These are phyloP conservation scores for Aureobasidium sp. DNA, from an alignment of 2,329 filamentous ascomycete genomes.

Conservation along the genomic window DNA sequence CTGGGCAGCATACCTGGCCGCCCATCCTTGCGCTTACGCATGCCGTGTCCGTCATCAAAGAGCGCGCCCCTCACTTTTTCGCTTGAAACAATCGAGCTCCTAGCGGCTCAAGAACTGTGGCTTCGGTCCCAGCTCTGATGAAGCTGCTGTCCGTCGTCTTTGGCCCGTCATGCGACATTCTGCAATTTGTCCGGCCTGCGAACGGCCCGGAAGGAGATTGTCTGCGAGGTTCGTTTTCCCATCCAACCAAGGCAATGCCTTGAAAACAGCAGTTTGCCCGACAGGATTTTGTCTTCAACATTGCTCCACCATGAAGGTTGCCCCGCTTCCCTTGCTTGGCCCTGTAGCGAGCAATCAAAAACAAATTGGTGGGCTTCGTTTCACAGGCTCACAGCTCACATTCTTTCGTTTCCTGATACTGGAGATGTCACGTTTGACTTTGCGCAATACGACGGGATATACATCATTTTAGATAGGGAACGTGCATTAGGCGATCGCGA, in stretches of 20 bases:
- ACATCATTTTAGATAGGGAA: conserved; percentile 8
- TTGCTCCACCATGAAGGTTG: conserved; percentile 5
- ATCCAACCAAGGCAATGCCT: neutral
- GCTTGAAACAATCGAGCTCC: conserved; percentile 9
- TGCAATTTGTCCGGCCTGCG: conserved; percentile 3
- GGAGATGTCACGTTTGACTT: conserved; percentile 12
- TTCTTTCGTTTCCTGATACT: conserved; percentile 12
- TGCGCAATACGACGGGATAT: conserved; percentile 5
- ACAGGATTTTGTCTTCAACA: neutral
- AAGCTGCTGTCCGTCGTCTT: neutral
- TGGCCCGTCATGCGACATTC: neutral
- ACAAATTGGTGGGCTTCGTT: conserved; percentile 9
- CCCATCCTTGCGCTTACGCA: conserved; percentile 12
- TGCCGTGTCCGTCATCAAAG: conserved; percentile 12
- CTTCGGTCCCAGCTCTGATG: neutral
- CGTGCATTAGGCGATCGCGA: conserved; percentile 1
- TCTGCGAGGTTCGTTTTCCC: neutral
- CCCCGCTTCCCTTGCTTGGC: conserved; percentile 13
- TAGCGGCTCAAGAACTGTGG: conserved; percentile 2
- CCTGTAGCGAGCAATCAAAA: conserved; percentile 9
- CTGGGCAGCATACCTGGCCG: conserved; percentile 11
- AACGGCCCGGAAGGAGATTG: neutral
- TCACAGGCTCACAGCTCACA: conserved; percentile 14
- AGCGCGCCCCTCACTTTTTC: conserved; percentile 12
- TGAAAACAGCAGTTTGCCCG: neutral